Conservation (phyloP, 2,329 filamentous ascomycete species). For the Microthyrium microscopicum region DNA sequence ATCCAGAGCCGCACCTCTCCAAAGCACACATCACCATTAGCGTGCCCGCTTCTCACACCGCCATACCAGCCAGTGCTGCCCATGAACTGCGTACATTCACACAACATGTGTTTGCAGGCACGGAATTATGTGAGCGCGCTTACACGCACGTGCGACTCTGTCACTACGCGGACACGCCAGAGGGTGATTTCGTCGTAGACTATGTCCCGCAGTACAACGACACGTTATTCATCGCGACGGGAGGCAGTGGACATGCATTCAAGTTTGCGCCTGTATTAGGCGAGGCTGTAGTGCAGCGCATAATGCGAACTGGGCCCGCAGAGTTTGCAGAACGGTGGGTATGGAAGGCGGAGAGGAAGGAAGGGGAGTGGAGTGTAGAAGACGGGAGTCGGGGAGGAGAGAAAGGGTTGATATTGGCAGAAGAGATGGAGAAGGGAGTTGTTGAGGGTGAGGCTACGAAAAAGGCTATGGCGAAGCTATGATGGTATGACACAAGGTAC, state of each 20-base stretch:
- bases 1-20: conserved; percentile 23
- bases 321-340: conserved; percentile 48
- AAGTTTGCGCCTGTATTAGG: conserved; percentile 45
- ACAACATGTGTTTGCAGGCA: conserved; percentile 11
- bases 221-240: conserved; percentile 42
- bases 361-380: conserved; percentile 15
- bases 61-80: conserved; percentile 19
- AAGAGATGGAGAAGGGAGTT: conserved; percentile 22
- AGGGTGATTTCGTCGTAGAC: conserved; percentile 38
- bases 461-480: too few species aligned
- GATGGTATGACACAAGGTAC: too few species aligned
- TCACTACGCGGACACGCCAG: conserved; percentile 40
- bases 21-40: conserved; percentile 18
- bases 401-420: conserved; percentile 21
- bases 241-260: conserved; percentile 45
- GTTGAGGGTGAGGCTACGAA: conserved; percentile 11
- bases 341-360: conserved; percentile 24
- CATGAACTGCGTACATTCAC: conserved; percentile 18
- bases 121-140: conserved; percentile 21
- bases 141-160: conserved; percentile 33
- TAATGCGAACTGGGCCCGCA: conserved; percentile 21
- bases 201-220: conserved; percentile 30
- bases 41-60: conserved; percentile 32
- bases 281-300: conserved; percentile 34
- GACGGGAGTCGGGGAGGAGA: conserved; percentile 23